These are phyloP conservation scores for Hanseniaspora mollemarum DNA, from an alignment of 805 yeast species.

Conservation along the genomic window DNA sequence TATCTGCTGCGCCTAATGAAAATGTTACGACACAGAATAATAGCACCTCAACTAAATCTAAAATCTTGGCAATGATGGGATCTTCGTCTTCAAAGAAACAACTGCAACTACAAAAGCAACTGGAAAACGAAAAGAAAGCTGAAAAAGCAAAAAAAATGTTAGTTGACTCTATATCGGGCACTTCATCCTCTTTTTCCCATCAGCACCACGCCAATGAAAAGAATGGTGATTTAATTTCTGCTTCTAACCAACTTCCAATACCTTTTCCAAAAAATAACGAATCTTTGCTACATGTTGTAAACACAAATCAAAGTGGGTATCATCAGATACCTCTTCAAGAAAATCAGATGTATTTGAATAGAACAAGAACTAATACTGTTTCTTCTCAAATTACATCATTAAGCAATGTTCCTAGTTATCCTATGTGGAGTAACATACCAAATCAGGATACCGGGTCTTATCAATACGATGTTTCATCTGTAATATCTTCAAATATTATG, in stretches of 20 bases:
- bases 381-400: constrained; percentile 31
- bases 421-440: constrained; percentile 20
- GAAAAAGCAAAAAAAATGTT: background rate
- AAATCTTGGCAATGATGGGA: constrained; percentile 14
- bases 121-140: background rate
- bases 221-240: background rate
- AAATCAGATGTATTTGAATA: constrained; percentile 21
- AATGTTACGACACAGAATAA: background rate
- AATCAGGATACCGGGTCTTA: constrained; percentile 25
- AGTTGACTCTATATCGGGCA: background rate
- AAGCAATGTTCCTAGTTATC: constrained; percentile 18
- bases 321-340: constrained; percentile 4
- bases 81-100: constrained; percentile 11
- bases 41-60: constrained; percentile 8
- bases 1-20: constrained; percentile 11
- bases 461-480: constrained; percentile 17
- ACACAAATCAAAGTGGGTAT: constrained; percentile 1
- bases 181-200: background rate
- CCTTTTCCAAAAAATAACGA: constrained; percentile 10
- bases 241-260: background rate
- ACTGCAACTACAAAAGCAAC: background rate
- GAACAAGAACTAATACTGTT: constrained; percentile 30
- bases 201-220: background rate
- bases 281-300: background rate
- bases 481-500: constrained; percentile 20